phyloP scores from a whole-genome alignment of 768 basidiomycete genomes.

The Cytidiella melzeri region DNA sequence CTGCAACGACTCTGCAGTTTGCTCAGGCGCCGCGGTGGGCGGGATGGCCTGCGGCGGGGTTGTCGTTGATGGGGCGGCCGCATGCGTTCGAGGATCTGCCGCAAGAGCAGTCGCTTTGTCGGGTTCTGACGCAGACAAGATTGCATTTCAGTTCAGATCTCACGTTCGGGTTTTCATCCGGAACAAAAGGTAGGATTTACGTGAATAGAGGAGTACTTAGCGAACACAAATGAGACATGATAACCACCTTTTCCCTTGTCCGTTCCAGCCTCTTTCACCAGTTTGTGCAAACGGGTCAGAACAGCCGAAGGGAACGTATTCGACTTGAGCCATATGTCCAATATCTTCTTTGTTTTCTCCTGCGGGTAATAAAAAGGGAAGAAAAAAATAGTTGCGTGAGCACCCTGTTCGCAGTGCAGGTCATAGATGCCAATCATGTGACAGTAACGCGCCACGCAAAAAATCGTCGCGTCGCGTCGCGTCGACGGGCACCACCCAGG shows the following conservation, averaged over 20 bases:
- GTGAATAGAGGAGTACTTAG: conserved; percentile 70
- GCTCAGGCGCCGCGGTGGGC: conserved; percentile 18
- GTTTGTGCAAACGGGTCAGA: conserved; percentile 64
- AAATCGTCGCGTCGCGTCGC: neutral
- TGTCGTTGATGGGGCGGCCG: conserved; percentile 17
- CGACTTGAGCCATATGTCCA: conserved; percentile 95
- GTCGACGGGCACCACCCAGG: too few species aligned
- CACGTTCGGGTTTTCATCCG: conserved; percentile 40
- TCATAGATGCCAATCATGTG: conserved; percentile 21
- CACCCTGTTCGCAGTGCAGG: neutral
- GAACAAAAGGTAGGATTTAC: conserved; percentile 61
- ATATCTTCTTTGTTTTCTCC: conserved; percentile 96
- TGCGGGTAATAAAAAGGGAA: conserved; percentile 30
- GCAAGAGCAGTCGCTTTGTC: conserved; percentile 23
- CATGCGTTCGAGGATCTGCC: neutral
- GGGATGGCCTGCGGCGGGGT: conserved; percentile 15
- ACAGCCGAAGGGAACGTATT: conserved; percentile 80
- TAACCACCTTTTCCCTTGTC: conserved; percentile 90
- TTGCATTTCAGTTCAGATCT: conserved; percentile 68
- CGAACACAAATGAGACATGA: conserved; percentile 60
- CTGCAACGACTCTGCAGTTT: conserved; percentile 39
- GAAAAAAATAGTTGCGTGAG: neutral
- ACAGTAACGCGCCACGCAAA: conserved; percentile 20
- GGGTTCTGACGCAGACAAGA: conserved; percentile 49
- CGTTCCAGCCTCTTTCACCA: conserved; percentile 50